Base-by-base conservation (phyloP, 2,329 filamentous ascomycete species). In the Fusarium sp. region DNA sequence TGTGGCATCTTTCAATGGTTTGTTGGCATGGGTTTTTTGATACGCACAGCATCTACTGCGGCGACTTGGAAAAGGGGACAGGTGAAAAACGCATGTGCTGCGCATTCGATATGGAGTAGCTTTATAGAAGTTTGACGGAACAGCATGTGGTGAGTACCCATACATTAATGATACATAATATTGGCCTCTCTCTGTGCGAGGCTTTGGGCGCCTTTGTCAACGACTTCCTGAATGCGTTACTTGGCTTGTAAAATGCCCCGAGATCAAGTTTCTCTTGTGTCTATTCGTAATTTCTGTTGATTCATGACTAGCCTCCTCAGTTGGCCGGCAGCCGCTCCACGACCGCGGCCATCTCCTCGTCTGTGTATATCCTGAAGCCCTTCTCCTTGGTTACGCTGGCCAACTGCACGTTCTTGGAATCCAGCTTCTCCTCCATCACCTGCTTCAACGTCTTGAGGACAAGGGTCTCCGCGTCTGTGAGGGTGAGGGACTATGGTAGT, bases 381-480 rank as follows among this genome's bases (percentile, higher is more conserved):
- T 91, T 94, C 69, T 97, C 94, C 84, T 93, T 96, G 64, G 95
- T 99, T 55, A 99, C 95, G 75, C 94, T 98, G 50, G 95, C 95
- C 70, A 99, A 80, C 83, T 99, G 95, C 67, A 99, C 95, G 75
- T 99, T 99, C 87, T 99, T 99, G 65, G 93, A 87, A 77, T 99
- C 95, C 60, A 99, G 85, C 83, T 99, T 99, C 88, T 99, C 95
- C 81, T 99, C 95, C 95, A 99, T 99, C 70, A 99, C 95, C 81
- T 99, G 95, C 86, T 98, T 99, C 77, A 99, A 79, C 34, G 95
- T 99, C 87, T 98, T 98, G 74, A 99, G 83, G 47, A 97, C 93
- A 67, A 99, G 82, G 4, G 93, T 95, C 82, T 99, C 95, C 56
- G 95, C 95, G 75, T 99, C 95, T 54, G 86, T 83, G 63, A 99